Evolutionary conservation across 2,329 filamentous ascomycete species (phyloP), one percentile per base, ranked within the genome.

Genomic region (Bipolaris victoriae): DNA sequence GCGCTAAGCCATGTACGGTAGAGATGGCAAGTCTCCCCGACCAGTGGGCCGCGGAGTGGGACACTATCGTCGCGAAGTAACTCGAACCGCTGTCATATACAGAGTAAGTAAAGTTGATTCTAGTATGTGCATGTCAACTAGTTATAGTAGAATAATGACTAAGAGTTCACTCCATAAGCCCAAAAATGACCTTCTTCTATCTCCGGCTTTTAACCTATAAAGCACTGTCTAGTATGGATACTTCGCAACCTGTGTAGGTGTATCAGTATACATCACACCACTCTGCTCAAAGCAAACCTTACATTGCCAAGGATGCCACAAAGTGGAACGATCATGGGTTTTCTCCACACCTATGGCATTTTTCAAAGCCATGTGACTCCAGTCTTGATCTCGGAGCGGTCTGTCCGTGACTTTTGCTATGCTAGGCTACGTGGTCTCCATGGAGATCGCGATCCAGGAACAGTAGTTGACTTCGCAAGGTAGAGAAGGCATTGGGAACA

Each of bases 11-110:
- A 11, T 26, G 47, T 40, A 24, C 16, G 36, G 22, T 13, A 7
- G n/a, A 3, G n/a, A 45, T 13, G 49, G 56, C n/a, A 61, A 56
- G 35, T 50, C 15, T 29, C 35, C 40, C 59, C 56, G 59, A 11
- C n/a, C 40, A 39, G 54, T 53, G 54, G 54, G 36, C 15, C 49
- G 11, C 31, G 36, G 13, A 44, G 46, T 24, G 16, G 20, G 44
- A 18, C 29, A n/a, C 31, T 31, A 37, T 24, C 20, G n/a, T 37
- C 40, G 6, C 1, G 29, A 16, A 36, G 44, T 48, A 53, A 57
- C 45, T 37, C 22, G n/a, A 15, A 53, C 54, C 49, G 54, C 49
- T 51, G 47, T 15, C 37, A 43, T 39, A 3, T 37, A 6, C 26
- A 37, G 10, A 31, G 29, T 31, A 31, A 31, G 10, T 9, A 31